Evolutionary conservation across 2,329 filamentous ascomycete genomes (phyloP), one percentile per base, ranked within the genome.

Genomic region (Fonsecaea erecta): DNA sequence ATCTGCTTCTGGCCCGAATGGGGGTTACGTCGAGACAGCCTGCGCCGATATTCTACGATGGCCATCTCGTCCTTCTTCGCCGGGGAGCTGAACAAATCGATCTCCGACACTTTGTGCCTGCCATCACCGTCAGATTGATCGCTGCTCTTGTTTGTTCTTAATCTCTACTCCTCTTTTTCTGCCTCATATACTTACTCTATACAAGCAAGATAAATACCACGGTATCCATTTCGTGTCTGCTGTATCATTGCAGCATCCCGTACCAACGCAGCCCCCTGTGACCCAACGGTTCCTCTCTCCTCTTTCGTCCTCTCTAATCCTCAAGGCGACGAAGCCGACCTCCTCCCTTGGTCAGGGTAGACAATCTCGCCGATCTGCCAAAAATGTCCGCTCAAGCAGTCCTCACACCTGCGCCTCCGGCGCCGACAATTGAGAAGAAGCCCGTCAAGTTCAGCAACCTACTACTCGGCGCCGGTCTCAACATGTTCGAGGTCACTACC

Each of bases 361-460:
- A 83, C 85, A 77, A 73, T 77, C 74, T 76, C 74, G 80, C 81
- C 81, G 82, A 81, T 83, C 80, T 76, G 76, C 77, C 78, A 80
- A 83, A 79, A 80, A 89, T 90, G 87, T 87, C 87, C 80, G 81
- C 85, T 76, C 66, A 71, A 66, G 64, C 67, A 64, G 67, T 70
- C 52, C 67, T 71, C 60, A 69, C 66, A 18, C 61, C 71, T 35
- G 68, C 70, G 24, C 71, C 73, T 30, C 64, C 62, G 43, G 52
- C 66, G 26, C 69, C 75, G 63, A 82, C 79, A 80, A 83, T 96
- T 78, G 93, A 97, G 90, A 98, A 98, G 91, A 98, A 98, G 88
- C 95, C 95, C 72, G 87, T 99, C 87, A 98, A 97, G 88, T 98
- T 98, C 86, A 97, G 93, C 85, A 99, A 99, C 84, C 81, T 99